Conservation (phyloP, 2,329 filamentous ascomycete genomes). For the Aspergillus pseudonomiae region DNA sequence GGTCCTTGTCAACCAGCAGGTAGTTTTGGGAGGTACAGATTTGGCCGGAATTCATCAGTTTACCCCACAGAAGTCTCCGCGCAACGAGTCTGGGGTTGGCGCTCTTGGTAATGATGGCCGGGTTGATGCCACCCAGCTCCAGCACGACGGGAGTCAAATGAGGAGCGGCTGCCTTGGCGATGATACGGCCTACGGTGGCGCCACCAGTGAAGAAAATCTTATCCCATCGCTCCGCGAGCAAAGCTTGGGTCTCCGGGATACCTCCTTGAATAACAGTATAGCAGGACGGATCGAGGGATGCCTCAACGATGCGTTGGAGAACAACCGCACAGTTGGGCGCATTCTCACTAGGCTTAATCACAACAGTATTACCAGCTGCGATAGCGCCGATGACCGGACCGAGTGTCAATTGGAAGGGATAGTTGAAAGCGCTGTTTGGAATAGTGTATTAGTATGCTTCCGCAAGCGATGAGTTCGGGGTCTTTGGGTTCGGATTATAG, state of each 20-base stretch:
- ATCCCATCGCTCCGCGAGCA: slow-evolving; percentile 90
- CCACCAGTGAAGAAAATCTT: slow-evolving; percentile 97
- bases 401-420: slow-evolving; percentile 79
- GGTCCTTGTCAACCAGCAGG: slow-evolving; percentile 75
- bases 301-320: slow-evolving; percentile 75
- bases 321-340: slow-evolving; percentile 76
- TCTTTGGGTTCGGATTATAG: neutral
- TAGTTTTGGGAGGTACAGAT: slow-evolving; percentile 94
- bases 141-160: slow-evolving; percentile 84
- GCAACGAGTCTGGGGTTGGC: slow-evolving; percentile 81
- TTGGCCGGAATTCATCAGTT: slow-evolving; percentile 84
- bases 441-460: slow-evolving; percentile 10
- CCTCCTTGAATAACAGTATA: slow-evolving; percentile 81
- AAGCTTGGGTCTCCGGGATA: slow-evolving; percentile 75
- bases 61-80: slow-evolving; percentile 83
- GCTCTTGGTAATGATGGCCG: slow-evolving; percentile 85
- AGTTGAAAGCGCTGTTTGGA: slow-evolving; percentile 75
- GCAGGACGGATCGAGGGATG: slow-evolving; percentile 73
- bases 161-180: slow-evolving; percentile 86
- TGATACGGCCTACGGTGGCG: slow-evolving; percentile 76
- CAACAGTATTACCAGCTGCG: slow-evolving; percentile 83
- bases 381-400: slow-evolving; percentile 86
- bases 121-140: slow-evolving; percentile 90
- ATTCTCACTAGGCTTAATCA: slow-evolving; percentile 89
- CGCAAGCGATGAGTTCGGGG: neutral